A percentile compares a stretch with the other conserved stretches of the same genome.
Evolutionary conservation across 176 grass and related monocot genomes (phyloP).

Genomic region (Leersia perrieri): DNA sequence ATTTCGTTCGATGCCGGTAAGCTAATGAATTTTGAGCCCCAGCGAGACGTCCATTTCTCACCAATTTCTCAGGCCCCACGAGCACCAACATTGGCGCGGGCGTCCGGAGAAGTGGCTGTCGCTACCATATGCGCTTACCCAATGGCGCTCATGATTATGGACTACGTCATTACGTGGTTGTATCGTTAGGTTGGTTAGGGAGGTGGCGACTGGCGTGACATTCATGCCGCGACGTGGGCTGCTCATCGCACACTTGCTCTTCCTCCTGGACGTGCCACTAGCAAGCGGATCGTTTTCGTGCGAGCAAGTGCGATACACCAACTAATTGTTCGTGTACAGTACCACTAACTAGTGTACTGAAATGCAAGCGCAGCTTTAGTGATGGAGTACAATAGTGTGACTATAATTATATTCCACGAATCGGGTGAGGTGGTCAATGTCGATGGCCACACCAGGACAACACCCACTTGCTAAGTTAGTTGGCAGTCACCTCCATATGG

Average conservation of each 20-base stretch:
- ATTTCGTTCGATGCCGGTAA: background rate
- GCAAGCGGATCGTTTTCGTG: background rate
- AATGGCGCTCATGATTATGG: background rate
- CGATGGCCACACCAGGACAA: background rate
- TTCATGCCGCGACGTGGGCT: background rate
- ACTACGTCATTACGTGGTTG: background rate
- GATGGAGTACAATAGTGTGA: background rate
- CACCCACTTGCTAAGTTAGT: background rate
- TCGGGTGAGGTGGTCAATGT: background rate
- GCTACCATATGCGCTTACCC: background rate
- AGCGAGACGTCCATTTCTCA: too few relatives aligned
- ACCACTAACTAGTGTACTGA: background rate
- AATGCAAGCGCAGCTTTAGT: background rate
- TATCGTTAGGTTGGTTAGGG: background rate
- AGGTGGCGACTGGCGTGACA: background rate
- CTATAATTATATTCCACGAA: background rate
- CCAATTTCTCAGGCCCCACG: too few relatives aligned
- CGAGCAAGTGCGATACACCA: background rate
- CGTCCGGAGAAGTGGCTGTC: background rate
- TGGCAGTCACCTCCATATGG: background rate
- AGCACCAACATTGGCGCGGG: background rate
- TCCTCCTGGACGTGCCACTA: too few relatives aligned
- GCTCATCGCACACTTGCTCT: too few relatives aligned
- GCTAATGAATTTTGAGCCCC: too few relatives aligned
- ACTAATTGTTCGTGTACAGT: background rate